These are phyloP conservation scores for Metarhizium guizhouense DNA, from an alignment of 2,329 filamentous ascomycete species.

Conservation along the genomic window DNA sequence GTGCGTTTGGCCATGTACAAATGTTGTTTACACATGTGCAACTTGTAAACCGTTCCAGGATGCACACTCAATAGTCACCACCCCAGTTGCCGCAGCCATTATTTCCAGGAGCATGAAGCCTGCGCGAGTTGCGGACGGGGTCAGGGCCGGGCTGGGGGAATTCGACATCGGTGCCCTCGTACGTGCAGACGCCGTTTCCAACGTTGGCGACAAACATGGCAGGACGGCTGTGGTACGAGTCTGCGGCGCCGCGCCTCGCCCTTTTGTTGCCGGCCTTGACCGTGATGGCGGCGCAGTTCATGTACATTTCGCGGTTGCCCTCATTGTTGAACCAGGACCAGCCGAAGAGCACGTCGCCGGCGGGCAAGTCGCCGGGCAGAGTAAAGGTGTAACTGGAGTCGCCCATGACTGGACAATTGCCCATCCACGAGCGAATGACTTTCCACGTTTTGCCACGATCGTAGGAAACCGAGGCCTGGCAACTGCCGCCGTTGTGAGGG, in stretches of 20 bases:
- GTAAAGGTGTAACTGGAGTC: conserved; percentile 33
- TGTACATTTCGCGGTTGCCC: conserved; percentile 61
- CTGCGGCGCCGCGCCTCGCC: conserved; percentile 7
- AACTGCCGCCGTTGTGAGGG: conserved; percentile 50
- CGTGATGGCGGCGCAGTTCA: conserved; percentile 56
- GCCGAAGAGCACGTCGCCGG: conserved; percentile 42
- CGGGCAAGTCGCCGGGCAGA: conserved; percentile 42
- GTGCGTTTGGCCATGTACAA: background rate
- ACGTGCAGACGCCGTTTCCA: conserved; percentile 44
- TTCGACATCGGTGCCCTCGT: conserved; percentile 44
- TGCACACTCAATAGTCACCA: background rate
- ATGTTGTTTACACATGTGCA: background rate
- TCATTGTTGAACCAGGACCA: conserved; percentile 58
- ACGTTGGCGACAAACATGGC: conserved; percentile 61
- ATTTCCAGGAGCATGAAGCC: conserved; percentile 3
- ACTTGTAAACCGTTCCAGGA: background rate
- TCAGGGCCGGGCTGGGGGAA: conserved; percentile 55
- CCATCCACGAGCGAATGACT: conserved; percentile 33
- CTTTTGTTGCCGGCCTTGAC: conserved; percentile 22
- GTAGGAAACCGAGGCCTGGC: conserved; percentile 53
- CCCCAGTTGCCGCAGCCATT: conserved; percentile 1
- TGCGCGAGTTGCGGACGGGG: conserved; percentile 20
- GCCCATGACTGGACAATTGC: conserved; percentile 23
- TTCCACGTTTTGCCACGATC: conserved; percentile 51
- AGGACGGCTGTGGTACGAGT: conserved; percentile 44